These are phyloP conservation scores for Cochlearia excelsa DNA, from an alignment of 345 rosid species.

Conservation along the genomic window DNA sequence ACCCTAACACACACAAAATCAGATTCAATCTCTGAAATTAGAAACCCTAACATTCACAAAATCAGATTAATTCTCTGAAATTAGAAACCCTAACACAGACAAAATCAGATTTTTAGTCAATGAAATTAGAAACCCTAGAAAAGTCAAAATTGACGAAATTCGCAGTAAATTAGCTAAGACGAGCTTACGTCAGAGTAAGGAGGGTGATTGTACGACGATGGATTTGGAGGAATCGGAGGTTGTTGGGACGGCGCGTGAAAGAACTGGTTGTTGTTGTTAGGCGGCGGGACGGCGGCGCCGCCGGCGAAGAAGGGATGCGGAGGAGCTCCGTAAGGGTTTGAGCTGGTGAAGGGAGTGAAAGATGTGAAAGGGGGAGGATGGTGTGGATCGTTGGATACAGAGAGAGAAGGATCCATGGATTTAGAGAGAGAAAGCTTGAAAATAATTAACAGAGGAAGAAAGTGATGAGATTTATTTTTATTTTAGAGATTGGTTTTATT, in stretches of 20 bases:
- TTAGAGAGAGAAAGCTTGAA: slow-evolving; percentile 32
- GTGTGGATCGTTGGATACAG: slow-evolving; percentile 36
- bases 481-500: not conserved
- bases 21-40: slow-evolving; percentile 35
- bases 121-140: slow-evolving; percentile 20
- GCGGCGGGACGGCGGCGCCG: slow-evolving; percentile 17
- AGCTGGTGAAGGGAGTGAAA: slow-evolving; percentile 26
- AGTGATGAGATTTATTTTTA: slow-evolving; percentile 33
- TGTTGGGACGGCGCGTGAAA: slow-evolving; percentile 14
- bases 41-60: not conserved
- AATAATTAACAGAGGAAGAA: slow-evolving; percentile 1
- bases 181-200: slow-evolving; percentile 42
- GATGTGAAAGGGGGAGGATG: slow-evolving; percentile 26
- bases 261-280: slow-evolving; percentile 33
- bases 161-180: not conserved
- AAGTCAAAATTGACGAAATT: slow-evolving; percentile 8
- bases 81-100: too few relatives aligned
- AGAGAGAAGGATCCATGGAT: slow-evolving; percentile 41
- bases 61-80: too few relatives aligned
- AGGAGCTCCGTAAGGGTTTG: slow-evolving; percentile 8
- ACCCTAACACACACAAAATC: not conserved
- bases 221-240: slow-evolving; percentile 15
- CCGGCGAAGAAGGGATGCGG: slow-evolving; percentile 14
- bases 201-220: slow-evolving; percentile 21
- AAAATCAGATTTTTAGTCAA: not conserved